Conservation (phyloP, 768 basidiomycete species). For the Kwoniella shandongensis region DNA sequence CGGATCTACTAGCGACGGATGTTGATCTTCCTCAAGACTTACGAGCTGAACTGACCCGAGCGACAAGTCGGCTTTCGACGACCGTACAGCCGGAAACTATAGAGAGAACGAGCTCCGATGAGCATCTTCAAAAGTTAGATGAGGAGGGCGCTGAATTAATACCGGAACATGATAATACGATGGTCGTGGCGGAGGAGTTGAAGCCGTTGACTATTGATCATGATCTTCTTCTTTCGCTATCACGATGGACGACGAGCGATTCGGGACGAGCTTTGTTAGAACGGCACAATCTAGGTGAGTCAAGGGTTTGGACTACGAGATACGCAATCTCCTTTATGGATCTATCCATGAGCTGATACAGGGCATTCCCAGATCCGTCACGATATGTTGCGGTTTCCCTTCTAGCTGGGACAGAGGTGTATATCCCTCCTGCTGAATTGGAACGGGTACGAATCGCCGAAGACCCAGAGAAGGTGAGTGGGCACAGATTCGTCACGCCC, state of each 20-base stretch:
- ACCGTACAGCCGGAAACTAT: too few relatives aligned
- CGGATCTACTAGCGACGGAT: conserved; percentile 21
- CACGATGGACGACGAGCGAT: conserved; percentile 29
- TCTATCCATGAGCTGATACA: conserved; percentile 12
- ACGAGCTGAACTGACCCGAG: conserved; percentile 6
- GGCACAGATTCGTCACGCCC: not conserved
- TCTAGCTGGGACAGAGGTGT: conserved; percentile 40
- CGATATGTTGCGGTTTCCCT: conserved; percentile 31
- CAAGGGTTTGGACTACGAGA: not conserved
- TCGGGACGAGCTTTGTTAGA: conserved; percentile 4
- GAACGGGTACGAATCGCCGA: conserved; percentile 25
- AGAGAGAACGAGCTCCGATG: too few relatives aligned
- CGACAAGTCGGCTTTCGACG: not conserved
- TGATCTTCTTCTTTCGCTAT: conserved; percentile 21
- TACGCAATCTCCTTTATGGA: not conserved
- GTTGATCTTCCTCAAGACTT: conserved; percentile 29
- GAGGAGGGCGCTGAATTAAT: not conserved
- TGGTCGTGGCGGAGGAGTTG: not conserved
- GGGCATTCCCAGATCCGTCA: conserved; percentile 24
- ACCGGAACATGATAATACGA: not conserved
- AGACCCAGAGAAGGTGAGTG: conserved; percentile 31
- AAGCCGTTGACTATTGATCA: conserved; percentile 25
- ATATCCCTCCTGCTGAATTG: conserved; percentile 28
- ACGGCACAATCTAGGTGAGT: conserved; percentile 5
- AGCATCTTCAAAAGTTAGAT: not conserved